Conservation (phyloP, 352 stramenopile species). For the Halophytophthora polymorphica region DNA sequence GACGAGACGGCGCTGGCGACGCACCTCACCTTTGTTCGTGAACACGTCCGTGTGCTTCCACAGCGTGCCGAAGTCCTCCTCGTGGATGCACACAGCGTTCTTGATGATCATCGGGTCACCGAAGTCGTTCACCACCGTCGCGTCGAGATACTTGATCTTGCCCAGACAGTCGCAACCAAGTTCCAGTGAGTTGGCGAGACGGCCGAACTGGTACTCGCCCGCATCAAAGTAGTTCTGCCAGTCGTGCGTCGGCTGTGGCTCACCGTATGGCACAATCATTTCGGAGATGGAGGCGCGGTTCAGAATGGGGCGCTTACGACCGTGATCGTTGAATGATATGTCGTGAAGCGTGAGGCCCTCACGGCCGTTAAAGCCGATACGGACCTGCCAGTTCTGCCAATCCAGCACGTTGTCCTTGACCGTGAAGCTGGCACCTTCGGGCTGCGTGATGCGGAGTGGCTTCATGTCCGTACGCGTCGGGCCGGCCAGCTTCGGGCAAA, state of each 20-base stretch:
- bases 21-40: conserved; percentile 26
- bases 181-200: too few species aligned
- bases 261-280: conserved; percentile 84
- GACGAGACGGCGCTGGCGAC: conserved; percentile 62
- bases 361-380: conserved; percentile 76
- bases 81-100: too few species aligned
- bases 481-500: conserved; percentile 19
- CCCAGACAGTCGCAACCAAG: too few species aligned
- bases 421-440: conserved; percentile 63
- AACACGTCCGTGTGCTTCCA: conserved; percentile 46
- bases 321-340: conserved; percentile 42
- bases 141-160: too few species aligned
- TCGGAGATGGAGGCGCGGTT: conserved; percentile 66
- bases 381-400: conserved; percentile 82
- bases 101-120: too few species aligned
- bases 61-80: too few species aligned
- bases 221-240: conserved; percentile 86
- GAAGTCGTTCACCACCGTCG: too few species aligned
- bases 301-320: conserved; percentile 42
- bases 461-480: conserved; percentile 40
- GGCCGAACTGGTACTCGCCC: too few species aligned
- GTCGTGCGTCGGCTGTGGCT: conserved; percentile 57
- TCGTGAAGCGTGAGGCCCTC: too few species aligned
- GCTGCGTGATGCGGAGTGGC: conserved; percentile 63
- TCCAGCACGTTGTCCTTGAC: conserved; percentile 57